Base-by-base conservation (phyloP, 306 rosid genomes). In the Inga leiocalycina region DNA sequence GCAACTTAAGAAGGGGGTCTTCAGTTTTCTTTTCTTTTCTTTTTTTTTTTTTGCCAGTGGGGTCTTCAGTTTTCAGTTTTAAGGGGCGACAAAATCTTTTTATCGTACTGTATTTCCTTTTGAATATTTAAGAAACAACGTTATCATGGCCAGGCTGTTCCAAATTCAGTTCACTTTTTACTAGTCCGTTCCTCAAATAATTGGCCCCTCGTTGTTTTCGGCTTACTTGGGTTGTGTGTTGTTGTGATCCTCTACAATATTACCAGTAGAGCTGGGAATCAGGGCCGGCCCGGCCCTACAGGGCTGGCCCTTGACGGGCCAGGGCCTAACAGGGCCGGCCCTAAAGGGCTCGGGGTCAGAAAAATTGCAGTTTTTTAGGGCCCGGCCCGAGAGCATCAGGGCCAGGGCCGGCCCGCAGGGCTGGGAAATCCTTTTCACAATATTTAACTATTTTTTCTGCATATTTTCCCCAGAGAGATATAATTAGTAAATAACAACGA, bases 121-220 rank as follows among this genome's bases (percentile, higher is more conserved):
- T 4, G 71, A 15, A 19, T 54, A 54, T 54, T 54, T 65, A 34
- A 6, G 37, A 30, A 1, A 15, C 3, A 37, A 68, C 12, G 10
- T 1, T 37, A 57, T 56, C 34, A 44, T 41, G 71, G 62, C 82
- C 86, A 71, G 82, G 82, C 69, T 78, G 79, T 78, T 37, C 11
- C 44, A 39, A 61, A 32, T 22, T 83, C 8, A 49, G 43, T 64
- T 43, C 41, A 39, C 86, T 35, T 78, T 16, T 22, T n/a, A 24
- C 37, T 34, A 2, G 32, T 30, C 27, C 52, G 22, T 70, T 80
- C 44, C 34, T 49, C 46, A 79, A 72, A 72, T 48, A 79, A 64
- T 73, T 30, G 41, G 62, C 22, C 44, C 43, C 74, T 12, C 70
- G 9, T 4, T 16, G 22, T 64, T 14, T 64, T 64, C 17, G 7